Percentiles rank a stretch among this genome's conserved stretches.
phyloP scores from a whole-genome alignment of 2,329 filamentous ascomycete genomes.

The Lizonia empirigonia region DNA sequence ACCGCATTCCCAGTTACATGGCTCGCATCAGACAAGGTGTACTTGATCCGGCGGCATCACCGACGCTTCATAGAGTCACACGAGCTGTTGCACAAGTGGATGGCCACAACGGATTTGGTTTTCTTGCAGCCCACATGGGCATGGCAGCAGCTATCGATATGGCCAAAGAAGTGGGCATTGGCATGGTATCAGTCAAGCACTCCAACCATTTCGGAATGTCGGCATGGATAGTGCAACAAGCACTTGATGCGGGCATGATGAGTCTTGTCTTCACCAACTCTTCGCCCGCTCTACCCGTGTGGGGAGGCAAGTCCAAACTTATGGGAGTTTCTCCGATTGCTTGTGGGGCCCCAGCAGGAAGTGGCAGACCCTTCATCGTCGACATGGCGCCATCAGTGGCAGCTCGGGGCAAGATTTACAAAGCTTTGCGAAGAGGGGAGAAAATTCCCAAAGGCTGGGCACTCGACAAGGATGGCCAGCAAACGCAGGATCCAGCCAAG shows the following conservation, averaged over 20 bases:
- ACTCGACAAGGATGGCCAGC: slow-evolving; percentile 70
- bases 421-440: slow-evolving; percentile 69
- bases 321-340: slow-evolving; percentile 77
- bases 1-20: slow-evolving; percentile 79
- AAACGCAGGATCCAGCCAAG: slow-evolving; percentile 72
- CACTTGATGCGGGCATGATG: slow-evolving; percentile 69
- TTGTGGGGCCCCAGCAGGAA: slow-evolving; percentile 73
- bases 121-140: slow-evolving; percentile 68
- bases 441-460: slow-evolving; percentile 78
- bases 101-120: slow-evolving; percentile 75
- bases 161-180: slow-evolving; percentile 70
- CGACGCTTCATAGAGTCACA: slow-evolving; percentile 66
- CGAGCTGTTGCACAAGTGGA: slow-evolving; percentile 73
- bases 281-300: slow-evolving; percentile 73
- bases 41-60: slow-evolving; percentile 65
- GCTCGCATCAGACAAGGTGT: slow-evolving; percentile 72
- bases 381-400: slow-evolving; percentile 75
- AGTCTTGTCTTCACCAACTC: slow-evolving; percentile 66
- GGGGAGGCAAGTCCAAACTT: slow-evolving; percentile 70
- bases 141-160: slow-evolving; percentile 72
- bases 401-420: slow-evolving; percentile 75
- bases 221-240: slow-evolving; percentile 80
- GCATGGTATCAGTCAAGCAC: slow-evolving; percentile 75
- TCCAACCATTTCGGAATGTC: slow-evolving; percentile 86
- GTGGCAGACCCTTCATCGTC: slow-evolving; percentile 69